phyloP scores from a whole-genome alignment of 257 asterid genomes.

The Scutellaria barbata region DNA sequence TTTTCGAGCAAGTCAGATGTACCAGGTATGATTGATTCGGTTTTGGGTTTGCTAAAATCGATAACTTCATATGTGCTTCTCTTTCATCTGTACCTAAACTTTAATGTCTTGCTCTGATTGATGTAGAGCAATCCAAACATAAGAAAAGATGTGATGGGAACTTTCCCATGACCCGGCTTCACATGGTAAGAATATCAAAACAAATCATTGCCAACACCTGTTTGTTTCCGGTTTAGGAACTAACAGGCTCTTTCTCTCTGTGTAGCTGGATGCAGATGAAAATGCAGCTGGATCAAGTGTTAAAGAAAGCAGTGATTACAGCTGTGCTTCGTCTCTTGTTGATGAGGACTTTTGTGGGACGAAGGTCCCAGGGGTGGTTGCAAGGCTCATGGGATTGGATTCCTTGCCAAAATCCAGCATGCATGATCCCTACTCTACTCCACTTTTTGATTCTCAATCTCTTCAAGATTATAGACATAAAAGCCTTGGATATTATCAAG shows the following conservation, averaged over 20 bases:
- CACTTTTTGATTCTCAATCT: conserved; percentile 61
- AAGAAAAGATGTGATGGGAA: conserved; percentile 75
- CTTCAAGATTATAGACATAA: conserved; percentile 43
- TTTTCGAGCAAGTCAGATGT: conserved; percentile 69
- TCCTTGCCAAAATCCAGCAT: conserved; percentile 65
- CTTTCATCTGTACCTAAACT: background rate
- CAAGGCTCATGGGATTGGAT: conserved; percentile 98
- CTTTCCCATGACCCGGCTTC: conserved; percentile 62
- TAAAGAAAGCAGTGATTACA: conserved; percentile 70
- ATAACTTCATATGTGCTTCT: background rate
- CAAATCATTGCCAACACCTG: background rate
- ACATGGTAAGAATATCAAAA: conserved; percentile 48
- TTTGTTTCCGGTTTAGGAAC: conserved; percentile 14
- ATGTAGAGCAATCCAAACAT: conserved; percentile 80
- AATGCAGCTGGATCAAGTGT: conserved; percentile 52
- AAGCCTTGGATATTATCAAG: conserved; percentile 41
- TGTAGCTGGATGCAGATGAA: conserved; percentile 72
- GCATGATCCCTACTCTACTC: conserved; percentile 57
- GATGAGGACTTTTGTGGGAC: conserved; percentile 69
- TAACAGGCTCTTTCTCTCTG: background rate
- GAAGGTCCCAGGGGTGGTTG: conserved; percentile 80
- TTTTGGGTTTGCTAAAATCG: conserved; percentile 1
- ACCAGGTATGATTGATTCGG: conserved; percentile 52
- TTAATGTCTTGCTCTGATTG: conserved; percentile 29
- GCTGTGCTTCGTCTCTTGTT: conserved; percentile 75